These are phyloP conservation scores for Linum trigynum DNA, from an alignment of 345 rosid genomes.

Conservation along the genomic window DNA sequence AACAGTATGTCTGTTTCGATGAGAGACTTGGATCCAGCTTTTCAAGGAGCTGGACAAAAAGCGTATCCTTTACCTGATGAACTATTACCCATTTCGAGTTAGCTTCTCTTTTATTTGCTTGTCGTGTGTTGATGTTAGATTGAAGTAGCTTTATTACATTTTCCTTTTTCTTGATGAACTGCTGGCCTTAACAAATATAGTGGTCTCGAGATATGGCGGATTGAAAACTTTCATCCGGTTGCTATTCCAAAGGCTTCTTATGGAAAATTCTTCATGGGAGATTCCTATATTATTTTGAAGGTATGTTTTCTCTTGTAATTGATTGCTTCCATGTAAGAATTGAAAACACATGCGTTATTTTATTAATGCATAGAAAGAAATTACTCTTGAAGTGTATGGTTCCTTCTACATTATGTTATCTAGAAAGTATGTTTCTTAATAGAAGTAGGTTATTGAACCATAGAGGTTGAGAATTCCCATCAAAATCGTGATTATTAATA, in stretches of 20 bases:
- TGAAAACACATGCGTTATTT: neutral
- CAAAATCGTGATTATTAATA: neutral
- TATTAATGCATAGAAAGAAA: neutral
- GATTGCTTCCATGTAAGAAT: neutral
- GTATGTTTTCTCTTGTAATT: conserved; percentile 26
- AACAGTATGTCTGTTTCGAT: conserved; percentile 81
- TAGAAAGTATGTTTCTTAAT: no score
- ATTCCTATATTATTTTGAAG: conserved; percentile 87
- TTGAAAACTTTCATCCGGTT: conserved; percentile 76
- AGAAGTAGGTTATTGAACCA: no score
- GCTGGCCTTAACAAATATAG: conserved; percentile 53
- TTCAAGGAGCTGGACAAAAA: conserved; percentile 95
- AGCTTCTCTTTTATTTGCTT: neutral
- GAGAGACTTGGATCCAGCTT: conserved; percentile 95
- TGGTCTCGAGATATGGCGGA: conserved; percentile 94
- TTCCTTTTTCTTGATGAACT: neutral
- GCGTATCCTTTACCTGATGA: conserved; percentile 69
- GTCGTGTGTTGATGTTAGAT: conserved; percentile 6
- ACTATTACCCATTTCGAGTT: conserved; percentile 11
- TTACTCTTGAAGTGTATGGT: no score
- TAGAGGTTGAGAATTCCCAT: neutral
- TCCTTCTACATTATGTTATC: no score
- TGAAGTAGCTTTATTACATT: neutral
- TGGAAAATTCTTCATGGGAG: conserved; percentile 92
- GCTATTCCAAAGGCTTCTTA: conserved; percentile 53